Base-by-base conservation (phyloP, 805 yeast genomes). In the Saturnispora sekii region DNA sequence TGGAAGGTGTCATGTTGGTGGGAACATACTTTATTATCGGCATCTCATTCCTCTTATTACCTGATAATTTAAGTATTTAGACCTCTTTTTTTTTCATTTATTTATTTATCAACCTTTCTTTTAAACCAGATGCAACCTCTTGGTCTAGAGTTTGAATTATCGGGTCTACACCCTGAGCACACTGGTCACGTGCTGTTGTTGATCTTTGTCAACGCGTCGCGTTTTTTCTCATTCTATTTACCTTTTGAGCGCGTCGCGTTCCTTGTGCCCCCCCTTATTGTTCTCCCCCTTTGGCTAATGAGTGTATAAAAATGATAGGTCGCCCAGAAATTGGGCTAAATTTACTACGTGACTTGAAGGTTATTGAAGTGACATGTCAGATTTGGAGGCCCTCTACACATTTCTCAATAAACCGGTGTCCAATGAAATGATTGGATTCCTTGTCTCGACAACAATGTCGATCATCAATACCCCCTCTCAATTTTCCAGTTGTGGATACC, bases 1-100 rank as follows among this genome's bases (percentile, higher is more conserved):
- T 93, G 44, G 98, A 93, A 69, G 98, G 98, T 44, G 87, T 81
- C 33, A 81, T 93, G 93, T 72, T 93, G 53, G 62, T 93, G 46
- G 80, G 94, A 48, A 85, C 95, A 43, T 93, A 93, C 61, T 61
- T 81, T 47, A 82, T 93, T 46, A 81, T 88, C 45, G 96, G 95
- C 2, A 70, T 93, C 54, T 89, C 97, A 1, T 93, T 93, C 70
- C 85, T 73, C 68, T 85, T 76, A 63, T 85, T 87, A 57, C 98
- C 98, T 7, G 94, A 75, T 55, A 59, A 60, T 16, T 44, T 60
- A 40, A n/a, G 15, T n/a, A 31, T 35, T 18, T 32, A 35, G 26
- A 18, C 36, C 12, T 29, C 12, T 11, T 37, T 34, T 15, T n/a
- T 10, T 34, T 34, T 34, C 37, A 18, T 10, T 11, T 28, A 21